These are phyloP conservation scores for Fusarium pseudonygamai DNA, from an alignment of 2,329 filamentous ascomycete genomes.

Conservation along the genomic window DNA sequence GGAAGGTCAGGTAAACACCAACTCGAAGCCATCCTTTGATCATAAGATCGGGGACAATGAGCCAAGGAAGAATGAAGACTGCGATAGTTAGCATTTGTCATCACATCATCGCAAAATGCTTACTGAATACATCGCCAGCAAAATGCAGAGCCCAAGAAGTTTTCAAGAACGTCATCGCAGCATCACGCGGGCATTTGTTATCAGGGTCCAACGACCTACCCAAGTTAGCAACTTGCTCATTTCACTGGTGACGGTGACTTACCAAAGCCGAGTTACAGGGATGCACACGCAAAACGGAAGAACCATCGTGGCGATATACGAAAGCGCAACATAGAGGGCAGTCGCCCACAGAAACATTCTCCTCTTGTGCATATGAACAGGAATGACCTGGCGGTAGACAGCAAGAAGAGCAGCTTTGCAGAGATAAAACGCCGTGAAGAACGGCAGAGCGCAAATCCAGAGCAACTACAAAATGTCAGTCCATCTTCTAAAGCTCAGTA, in stretches of 20 bases:
- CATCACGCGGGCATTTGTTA: rapidly evolving
- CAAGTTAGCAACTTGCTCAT: background rate
- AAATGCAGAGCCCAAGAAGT: constrained; percentile 23
- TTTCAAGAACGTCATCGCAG: background rate
- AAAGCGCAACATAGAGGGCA: background rate
- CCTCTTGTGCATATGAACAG: constrained; percentile 19
- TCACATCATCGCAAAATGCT: rapidly evolving
- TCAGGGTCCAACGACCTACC: background rate
- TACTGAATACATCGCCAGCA: constrained; percentile 18
- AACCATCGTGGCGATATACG: background rate
- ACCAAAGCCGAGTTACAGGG: constrained; percentile 22
- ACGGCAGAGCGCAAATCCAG: constrained; percentile 24
- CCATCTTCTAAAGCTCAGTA: rapidly evolving
- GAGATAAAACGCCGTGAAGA: constrained; percentile 20
- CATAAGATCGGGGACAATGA: constrained; percentile 15
- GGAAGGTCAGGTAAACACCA: constrained; percentile 17
- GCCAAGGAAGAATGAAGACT: constrained; percentile 24
- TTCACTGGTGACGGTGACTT: rapidly evolving
- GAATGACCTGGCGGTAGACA: constrained; percentile 20
- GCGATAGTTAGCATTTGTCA: rapidly evolving
- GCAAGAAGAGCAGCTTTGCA: constrained; percentile 25
- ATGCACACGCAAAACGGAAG: constrained; percentile 9
- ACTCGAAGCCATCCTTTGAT: constrained; percentile 3
- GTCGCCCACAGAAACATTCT: constrained; percentile 17
- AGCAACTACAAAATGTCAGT: background rate